Percentiles rank a stretch among this genome's conserved stretches.
These are phyloP conservation scores for Gloeostereum incarnatum DNA, from an alignment of 768 basidiomycete genomes.

Conservation along the genomic window DNA sequence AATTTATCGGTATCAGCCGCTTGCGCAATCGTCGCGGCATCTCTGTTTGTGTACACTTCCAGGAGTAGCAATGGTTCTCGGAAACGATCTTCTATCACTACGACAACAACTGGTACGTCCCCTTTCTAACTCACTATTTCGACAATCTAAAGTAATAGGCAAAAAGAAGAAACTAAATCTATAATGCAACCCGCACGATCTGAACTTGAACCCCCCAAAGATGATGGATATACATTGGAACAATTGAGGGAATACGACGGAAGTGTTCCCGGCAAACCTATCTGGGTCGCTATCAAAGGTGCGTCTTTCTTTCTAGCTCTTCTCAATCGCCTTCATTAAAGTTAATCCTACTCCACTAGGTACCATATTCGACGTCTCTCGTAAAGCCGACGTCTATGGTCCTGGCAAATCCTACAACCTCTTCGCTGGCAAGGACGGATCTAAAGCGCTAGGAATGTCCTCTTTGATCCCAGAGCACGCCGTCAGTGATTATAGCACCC, in stretches of 20 bases:
- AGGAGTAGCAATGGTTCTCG: too few relatives aligned
- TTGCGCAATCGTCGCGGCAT: too few relatives aligned
- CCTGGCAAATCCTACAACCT: constrained; percentile 68
- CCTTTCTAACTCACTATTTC: too few relatives aligned
- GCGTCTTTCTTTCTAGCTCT: constrained; percentile 5
- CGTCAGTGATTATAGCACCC: constrained; percentile 71
- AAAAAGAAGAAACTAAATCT: constrained; percentile 31
- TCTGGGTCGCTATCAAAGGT: constrained; percentile 95
- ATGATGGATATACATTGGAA: constrained; percentile 66
- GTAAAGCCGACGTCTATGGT: constrained; percentile 86
- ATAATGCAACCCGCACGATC: constrained; percentile 63
- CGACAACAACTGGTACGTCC: too few relatives aligned
- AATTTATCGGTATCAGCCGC: too few relatives aligned
- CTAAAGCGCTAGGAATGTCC: constrained; percentile 81
- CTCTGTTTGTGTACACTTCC: too few relatives aligned
- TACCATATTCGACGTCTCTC: constrained; percentile 83
- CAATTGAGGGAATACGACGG: constrained; percentile 71
- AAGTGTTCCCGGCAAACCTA: constrained; percentile 49
- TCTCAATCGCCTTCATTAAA: not conserved
- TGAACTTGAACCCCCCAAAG: constrained; percentile 63
- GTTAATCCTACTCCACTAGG: constrained; percentile 30
- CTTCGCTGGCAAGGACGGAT: constrained; percentile 94
- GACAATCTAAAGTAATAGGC: too few relatives aligned
- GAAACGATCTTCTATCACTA: too few relatives aligned
- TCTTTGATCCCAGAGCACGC: constrained; percentile 83